These are phyloP conservation scores for Colletotrichum sansevieriae DNA, from an alignment of 2,329 filamentous ascomycete genomes.

Conservation along the genomic window DNA sequence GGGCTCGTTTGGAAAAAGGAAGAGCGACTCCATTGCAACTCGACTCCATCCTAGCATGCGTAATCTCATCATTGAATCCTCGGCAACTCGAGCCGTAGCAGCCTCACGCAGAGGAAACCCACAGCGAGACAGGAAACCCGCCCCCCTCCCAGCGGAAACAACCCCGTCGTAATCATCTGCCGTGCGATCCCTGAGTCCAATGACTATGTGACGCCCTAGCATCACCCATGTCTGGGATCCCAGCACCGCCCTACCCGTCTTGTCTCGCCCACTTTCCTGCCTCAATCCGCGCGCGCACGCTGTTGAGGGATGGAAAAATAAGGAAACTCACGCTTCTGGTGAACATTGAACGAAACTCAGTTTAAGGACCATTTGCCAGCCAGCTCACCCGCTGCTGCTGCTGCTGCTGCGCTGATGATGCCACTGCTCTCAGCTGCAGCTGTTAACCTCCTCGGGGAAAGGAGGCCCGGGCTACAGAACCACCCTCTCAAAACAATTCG, in stretches of 20 bases:
- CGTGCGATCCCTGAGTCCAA: too few species aligned
- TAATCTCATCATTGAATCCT: conserved; percentile 20
- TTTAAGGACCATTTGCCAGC: too few species aligned
- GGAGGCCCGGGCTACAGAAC: conserved; percentile 1
- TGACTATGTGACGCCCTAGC: conserved; percentile 12
- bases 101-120: conserved; percentile 3
- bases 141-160: conserved; percentile 21
- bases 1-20: too few species aligned
- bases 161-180: conserved; percentile 19
- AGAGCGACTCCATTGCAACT: conserved; percentile 2
- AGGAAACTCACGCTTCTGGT: too few species aligned
- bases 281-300: too few species aligned
- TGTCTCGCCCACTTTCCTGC: conserved; percentile 26
- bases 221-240: conserved; percentile 22
- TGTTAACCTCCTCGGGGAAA: not conserved
- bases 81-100: conserved; percentile 29
- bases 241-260: conserved; percentile 32
- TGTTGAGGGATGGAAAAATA: too few species aligned
- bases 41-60: not conserved
- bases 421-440: too few species aligned
- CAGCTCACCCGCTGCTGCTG: not conserved
- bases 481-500: conserved; percentile 21
- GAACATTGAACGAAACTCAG: too few species aligned
- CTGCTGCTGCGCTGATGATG: too few species aligned
- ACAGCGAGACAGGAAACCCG: not conserved